phyloP scores from a whole-genome alignment of 2,329 filamentous ascomycete genomes.

The Emmonsia crescens region DNA sequence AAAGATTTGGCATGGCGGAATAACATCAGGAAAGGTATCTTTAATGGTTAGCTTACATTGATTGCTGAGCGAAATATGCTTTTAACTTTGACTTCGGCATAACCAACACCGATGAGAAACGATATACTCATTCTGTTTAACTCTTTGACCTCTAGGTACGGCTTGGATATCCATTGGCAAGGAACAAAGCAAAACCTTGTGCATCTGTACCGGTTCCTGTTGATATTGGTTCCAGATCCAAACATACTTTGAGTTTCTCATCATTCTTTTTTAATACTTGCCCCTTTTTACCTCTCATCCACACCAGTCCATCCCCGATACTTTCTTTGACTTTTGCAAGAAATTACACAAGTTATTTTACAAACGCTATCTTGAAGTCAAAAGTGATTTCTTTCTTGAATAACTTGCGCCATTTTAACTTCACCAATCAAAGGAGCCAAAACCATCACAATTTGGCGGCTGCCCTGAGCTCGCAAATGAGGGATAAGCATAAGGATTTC shows the following conservation, averaged over 20 bases:
- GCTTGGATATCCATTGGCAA: neutral
- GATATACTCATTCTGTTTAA: no score
- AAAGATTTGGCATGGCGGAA: neutral
- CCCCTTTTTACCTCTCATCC: neutral
- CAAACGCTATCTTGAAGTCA: neutral
- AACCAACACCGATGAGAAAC: no score
- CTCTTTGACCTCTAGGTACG: no score
- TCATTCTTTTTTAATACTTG: no score
- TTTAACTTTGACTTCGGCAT: no score
- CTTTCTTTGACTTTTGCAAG: neutral
- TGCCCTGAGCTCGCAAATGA: neutral
- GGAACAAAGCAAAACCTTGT: neutral
- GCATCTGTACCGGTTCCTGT: neutral
- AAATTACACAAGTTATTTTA: neutral
- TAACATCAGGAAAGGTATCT: neutral
- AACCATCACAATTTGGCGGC: neutral
- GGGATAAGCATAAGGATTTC: neutral
- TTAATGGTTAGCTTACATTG: neutral
- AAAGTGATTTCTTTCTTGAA: neutral
- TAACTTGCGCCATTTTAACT: no score
- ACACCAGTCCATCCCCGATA: neutral
- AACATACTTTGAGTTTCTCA: no score
- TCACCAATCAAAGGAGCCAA: neutral
- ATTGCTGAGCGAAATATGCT: no score
- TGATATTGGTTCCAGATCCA: neutral